Conservation (phyloP, 1,284 basidiomycete species). For the Phellopilus nigrolimitatus region DNA sequence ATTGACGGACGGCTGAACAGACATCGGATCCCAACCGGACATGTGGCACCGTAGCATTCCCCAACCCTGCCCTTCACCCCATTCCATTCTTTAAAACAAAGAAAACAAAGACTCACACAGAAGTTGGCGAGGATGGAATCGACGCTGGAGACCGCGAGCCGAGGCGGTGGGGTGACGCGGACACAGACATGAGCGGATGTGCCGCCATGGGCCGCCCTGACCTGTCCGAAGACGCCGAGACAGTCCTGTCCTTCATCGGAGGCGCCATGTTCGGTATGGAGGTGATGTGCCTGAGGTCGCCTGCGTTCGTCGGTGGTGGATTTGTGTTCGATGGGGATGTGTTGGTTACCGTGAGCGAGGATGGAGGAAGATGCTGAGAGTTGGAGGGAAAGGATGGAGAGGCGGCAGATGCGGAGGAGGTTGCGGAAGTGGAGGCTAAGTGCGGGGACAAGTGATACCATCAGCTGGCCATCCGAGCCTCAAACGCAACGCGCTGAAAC, state of each 20-base stretch:
- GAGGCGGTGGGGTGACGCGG: slow-evolving; percentile 35
- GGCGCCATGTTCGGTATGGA: slow-evolving; percentile 7
- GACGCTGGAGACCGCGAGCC: slow-evolving; percentile 61
- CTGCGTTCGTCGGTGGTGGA: background rate
- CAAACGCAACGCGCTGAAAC: too few relatives aligned
- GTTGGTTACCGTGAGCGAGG: too few relatives aligned
- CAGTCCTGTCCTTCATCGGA: slow-evolving; percentile 20
- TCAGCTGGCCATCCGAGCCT: too few relatives aligned
- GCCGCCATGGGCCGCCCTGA: slow-evolving; percentile 10
- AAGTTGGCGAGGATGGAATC: slow-evolving; percentile 73
- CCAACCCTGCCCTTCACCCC: slow-evolving; percentile 2
- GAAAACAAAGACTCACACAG: slow-evolving; percentile 48
- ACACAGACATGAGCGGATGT: slow-evolving; percentile 8
- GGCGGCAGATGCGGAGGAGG: too few relatives aligned
- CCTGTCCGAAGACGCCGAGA: slow-evolving; percentile 18
- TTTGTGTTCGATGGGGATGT: too few relatives aligned
- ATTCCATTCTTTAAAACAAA: too few relatives aligned
- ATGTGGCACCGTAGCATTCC: background rate
- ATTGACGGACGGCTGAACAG: too few relatives aligned
- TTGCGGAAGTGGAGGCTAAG: too few relatives aligned
- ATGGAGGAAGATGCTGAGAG: too few relatives aligned
- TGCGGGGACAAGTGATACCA: too few relatives aligned
- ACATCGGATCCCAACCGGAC: too few relatives aligned
- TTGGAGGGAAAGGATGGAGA: too few relatives aligned
- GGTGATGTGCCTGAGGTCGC: slow-evolving; percentile 11